phyloP scores from a whole-genome alignment of 2,329 filamentous ascomycete genomes.

The Xylariaceae sp. region DNA sequence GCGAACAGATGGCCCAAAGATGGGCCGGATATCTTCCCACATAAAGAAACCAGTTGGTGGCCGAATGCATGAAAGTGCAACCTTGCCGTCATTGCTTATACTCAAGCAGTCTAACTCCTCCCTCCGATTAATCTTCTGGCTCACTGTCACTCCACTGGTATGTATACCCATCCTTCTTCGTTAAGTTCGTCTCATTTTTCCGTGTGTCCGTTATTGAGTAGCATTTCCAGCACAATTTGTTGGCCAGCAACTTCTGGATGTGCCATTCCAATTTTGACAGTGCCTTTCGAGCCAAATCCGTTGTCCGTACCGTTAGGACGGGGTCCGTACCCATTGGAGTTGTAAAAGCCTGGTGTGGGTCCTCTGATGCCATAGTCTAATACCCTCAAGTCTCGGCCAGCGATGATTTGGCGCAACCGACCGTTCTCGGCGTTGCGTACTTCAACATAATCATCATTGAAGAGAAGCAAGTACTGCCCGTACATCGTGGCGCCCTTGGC shows the following conservation, averaged over 20 bases:
- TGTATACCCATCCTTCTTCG: not conserved
- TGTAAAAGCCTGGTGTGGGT: conserved; percentile 57
- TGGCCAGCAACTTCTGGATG: conserved; percentile 85
- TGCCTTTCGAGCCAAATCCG: conserved; percentile 64
- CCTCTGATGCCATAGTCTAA: conserved; percentile 82
- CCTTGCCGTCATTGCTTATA: conserved; percentile 3
- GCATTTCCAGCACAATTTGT: conserved; percentile 89
- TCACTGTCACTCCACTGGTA: not conserved
- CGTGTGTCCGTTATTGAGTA: conserved; percentile 84
- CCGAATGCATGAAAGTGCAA: not conserved
- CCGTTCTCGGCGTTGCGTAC: conserved; percentile 97
- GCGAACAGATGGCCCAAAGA: conserved; percentile 10
- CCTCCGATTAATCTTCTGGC: not conserved
- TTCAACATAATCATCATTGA: conserved; percentile 96
- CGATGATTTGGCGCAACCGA: conserved; percentile 89
- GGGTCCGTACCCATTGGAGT: conserved; percentile 38
- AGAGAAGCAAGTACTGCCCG: conserved; percentile 88
- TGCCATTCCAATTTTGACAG: conserved; percentile 93
- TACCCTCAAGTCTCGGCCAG: conserved; percentile 86
- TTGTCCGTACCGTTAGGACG: conserved; percentile 44
- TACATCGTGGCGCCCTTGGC: conserved; percentile 87
- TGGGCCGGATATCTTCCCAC: conserved; percentile 22
- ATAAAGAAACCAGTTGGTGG: conserved; percentile 12
- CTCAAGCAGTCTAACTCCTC: not conserved
- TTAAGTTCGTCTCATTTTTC: conserved; percentile 49